Conservation (phyloP, 176 grass and related monocot genomes). For the Oryza nivara region DNA sequence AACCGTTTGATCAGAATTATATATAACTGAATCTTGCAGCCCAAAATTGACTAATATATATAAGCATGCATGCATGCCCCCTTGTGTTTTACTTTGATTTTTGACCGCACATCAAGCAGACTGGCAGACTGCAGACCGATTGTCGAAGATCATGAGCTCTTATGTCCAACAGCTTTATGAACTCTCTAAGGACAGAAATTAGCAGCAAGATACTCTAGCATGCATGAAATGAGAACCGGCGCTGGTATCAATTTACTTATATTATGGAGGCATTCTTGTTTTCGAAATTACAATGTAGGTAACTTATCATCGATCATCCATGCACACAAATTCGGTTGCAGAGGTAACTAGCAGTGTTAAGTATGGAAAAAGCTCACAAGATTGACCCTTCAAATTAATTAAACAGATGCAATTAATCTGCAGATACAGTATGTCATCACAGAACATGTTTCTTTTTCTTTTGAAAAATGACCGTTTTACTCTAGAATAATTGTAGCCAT, state of each 20-base stretch:
- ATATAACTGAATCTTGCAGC: background rate
- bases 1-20: background rate
- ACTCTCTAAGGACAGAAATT: background rate
- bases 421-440: background rate
- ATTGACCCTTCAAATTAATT: background rate
- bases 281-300: background rate
- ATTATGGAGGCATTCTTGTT: background rate
- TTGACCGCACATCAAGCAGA: background rate
- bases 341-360: too few species aligned
- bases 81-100: background rate
- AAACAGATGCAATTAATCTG: background rate
- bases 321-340: background rate
- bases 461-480: background rate
- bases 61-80: background rate
- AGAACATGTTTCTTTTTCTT: background rate
- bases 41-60: background rate
- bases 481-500: too few species aligned
- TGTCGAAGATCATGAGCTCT: background rate
- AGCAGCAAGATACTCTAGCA: background rate
- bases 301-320: background rate
- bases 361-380: background rate
- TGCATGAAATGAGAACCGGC: background rate
- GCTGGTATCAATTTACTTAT: background rate
- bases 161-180: too few species aligned
- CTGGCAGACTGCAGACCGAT: too few species aligned